phyloP scores from a whole-genome alignment of 257 asterid species.

The Haberlea rhodopensis region DNA sequence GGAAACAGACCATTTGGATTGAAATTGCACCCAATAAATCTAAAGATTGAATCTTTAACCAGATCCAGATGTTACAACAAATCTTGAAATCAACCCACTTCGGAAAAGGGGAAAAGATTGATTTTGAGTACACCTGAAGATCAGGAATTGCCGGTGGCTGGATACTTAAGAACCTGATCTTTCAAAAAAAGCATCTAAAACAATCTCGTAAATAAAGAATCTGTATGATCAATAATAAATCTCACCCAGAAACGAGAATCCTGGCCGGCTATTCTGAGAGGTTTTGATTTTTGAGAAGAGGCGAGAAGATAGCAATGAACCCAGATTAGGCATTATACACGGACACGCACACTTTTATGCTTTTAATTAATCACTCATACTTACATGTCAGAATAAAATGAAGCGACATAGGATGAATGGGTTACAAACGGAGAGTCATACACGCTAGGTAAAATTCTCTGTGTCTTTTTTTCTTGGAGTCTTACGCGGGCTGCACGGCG shows the following conservation, averaged over 20 bases:
- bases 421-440: conserved; percentile 18
- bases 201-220: not conserved
- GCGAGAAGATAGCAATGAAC: not conserved
- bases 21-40: conserved; percentile 4
- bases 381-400: conserved; percentile 28
- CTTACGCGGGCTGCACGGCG: conserved; percentile 35
- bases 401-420: conserved; percentile 23
- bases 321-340: not conserved
- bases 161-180: not conserved
- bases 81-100: not conserved
- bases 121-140: not conserved
- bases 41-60: not conserved
- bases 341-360: too few relatives aligned
- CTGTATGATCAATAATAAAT: not conserved
- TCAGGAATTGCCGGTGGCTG: not conserved
- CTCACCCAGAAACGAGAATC: not conserved
- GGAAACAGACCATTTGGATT: conserved; percentile 43
- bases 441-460: conserved; percentile 12
- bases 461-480: conserved; percentile 1
- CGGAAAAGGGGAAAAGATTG: not conserved
- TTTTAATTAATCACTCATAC: not conserved
- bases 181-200: not conserved
- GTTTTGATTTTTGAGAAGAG: not conserved
- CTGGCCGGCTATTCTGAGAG: not conserved
- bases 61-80: not conserved